Evolutionary conservation across 2,329 filamentous ascomycete species (phyloP), one percentile per base, ranked within the genome.

Genomic region (Phaeomoniella chlamydospora): DNA sequence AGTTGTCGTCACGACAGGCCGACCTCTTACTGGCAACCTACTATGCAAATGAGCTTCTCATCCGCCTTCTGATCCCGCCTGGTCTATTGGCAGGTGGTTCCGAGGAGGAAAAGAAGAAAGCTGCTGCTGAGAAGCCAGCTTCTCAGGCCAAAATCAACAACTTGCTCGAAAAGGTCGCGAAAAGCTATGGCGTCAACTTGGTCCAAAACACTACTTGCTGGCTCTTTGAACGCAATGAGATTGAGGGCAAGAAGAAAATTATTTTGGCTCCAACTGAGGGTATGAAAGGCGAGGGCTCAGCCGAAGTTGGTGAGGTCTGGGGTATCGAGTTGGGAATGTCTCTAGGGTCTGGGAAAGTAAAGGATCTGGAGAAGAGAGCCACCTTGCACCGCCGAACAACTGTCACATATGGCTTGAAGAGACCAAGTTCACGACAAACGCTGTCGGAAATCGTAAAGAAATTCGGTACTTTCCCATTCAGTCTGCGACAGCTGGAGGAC

Each of bases 201-300:
- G 85, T 98, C 38, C 90, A 98, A 73, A 93, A 87, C 71, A 98
- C 90, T 44, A 98, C 90, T 31, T 93, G 84, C 54, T 98, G 90
- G 87, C 65, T 85, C 41, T 96, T 98, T 57, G 86, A 85, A 55
- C 82, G 83, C 58, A 94, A 96, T 62, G 90, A 98, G 62, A 96
- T 98, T 45, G 90, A 98, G 68, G 82, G 83, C 51, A 77, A 80
- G 70, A 94, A 94, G 78, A 96, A 94, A 76, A 94, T 98, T 54
- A 90, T 98, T 47, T 73, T 85, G 26, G 60, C 61, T 15, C 82
- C 86, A 19, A 74, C 77, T 35, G 86, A 94, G 52, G 84, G 84
- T 45, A 77, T 81, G 55, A 92, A 86, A 67, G 88, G 88, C 39
- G 90, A 98, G 42, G 90, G 90, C 53, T 61, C 76, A 39, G 82